Conservation (phyloP, 2,329 filamentous ascomycete species). For the Fusarium incarnatum region DNA sequence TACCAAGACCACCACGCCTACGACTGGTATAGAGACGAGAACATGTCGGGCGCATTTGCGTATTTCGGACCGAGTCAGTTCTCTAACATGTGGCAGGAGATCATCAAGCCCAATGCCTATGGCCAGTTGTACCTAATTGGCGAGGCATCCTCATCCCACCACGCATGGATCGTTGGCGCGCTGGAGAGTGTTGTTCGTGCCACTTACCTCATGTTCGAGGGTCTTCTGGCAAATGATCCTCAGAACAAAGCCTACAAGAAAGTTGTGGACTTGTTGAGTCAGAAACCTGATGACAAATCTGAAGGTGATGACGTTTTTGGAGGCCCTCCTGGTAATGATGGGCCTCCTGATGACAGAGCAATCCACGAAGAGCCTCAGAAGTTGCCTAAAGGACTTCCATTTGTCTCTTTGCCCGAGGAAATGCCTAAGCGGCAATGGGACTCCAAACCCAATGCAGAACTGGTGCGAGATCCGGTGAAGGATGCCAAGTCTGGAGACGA, state of each 20-base stretch:
- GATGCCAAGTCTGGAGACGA: neutral
- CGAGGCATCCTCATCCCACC: conserved; percentile 36
- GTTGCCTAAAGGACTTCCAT: neutral
- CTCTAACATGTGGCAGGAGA: conserved; percentile 42
- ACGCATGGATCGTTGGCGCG: conserved; percentile 41
- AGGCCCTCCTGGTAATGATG: too few species aligned
- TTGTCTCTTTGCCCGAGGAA: neutral
- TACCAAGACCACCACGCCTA: conserved; percentile 36
- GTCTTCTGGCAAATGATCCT: conserved; percentile 1
- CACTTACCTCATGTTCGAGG: conserved; percentile 26
- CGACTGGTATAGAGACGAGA: conserved; percentile 40
- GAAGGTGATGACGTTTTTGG: neutral
- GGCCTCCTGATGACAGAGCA: too few species aligned
- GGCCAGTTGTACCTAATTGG: conserved; percentile 39
- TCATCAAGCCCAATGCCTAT: conserved; percentile 40
- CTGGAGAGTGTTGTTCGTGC: conserved; percentile 40
- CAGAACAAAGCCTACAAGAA: neutral
- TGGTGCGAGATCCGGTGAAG: conserved; percentile 1
- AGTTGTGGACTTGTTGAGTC: too few species aligned
- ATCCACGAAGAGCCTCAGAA: neutral
- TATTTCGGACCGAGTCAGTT: conserved; percentile 39
- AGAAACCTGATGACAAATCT: neutral
- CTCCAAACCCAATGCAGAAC: neutral
- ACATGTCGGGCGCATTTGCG: conserved; percentile 42
- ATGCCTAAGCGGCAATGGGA: conserved; percentile 4